These are phyloP conservation scores for Craspedostauros australis DNA, from an alignment of 108 stramenopile genomes.

Conservation along the genomic window DNA sequence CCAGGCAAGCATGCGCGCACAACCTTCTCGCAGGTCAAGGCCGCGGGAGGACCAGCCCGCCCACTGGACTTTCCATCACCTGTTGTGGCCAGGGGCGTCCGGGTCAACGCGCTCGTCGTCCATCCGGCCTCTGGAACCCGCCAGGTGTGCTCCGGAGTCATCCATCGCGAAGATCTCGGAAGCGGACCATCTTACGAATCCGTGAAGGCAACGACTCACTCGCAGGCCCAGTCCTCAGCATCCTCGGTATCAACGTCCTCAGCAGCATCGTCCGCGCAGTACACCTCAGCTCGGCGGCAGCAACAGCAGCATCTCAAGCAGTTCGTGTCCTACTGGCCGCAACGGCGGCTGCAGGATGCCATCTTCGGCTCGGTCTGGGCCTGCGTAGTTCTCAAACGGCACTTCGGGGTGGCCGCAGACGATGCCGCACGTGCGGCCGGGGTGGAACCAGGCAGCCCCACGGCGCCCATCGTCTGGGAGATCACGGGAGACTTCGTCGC, in stretches of 20 bases:
- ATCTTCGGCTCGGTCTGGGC: slow-evolving; percentile 83
- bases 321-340: slow-evolving; percentile 73
- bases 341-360: slow-evolving; percentile 72
- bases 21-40: slow-evolving; percentile 37
- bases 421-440: slow-evolving; percentile 78
- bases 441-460: slow-evolving; percentile 62
- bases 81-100: slow-evolving; percentile 53
- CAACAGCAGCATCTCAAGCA: slow-evolving; percentile 8
- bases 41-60: slow-evolving; percentile 42
- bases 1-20: slow-evolving; percentile 10
- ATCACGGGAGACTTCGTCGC: slow-evolving; percentile 67
- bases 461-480: slow-evolving; percentile 84
- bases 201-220: background rate
- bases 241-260: background rate
- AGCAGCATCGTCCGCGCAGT: too few relatives aligned
- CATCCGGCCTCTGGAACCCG: slow-evolving; percentile 58
- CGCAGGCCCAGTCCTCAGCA: background rate
- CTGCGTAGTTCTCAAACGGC: slow-evolving; percentile 63
- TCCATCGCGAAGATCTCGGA: slow-evolving; percentile 61
- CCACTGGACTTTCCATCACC: slow-evolving; percentile 83
- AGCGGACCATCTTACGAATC: background rate
- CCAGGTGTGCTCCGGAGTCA: slow-evolving; percentile 50
- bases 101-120: slow-evolving; percentile 69
- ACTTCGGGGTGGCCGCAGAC: slow-evolving; percentile 66
- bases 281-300: slow-evolving; percentile 7